A percentile compares a stretch with the other conserved stretches of the same genome.
Conservation (phyloP, 139 green algal species). For the Chlamydomonas sp. region DNA sequence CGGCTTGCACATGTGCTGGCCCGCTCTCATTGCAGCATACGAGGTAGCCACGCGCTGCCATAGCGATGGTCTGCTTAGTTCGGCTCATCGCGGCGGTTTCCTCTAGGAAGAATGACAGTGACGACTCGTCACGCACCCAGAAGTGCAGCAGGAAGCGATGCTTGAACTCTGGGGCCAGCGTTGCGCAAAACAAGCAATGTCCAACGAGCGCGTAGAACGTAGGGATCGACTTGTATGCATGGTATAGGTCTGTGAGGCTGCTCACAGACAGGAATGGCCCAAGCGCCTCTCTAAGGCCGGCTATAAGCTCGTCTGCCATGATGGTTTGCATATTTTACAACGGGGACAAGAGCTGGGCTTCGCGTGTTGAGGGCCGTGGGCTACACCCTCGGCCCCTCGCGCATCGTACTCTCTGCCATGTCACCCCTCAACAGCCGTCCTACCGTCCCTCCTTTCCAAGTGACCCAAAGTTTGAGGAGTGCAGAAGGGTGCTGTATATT, state of each 20-base stretch:
- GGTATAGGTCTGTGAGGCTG: background rate
- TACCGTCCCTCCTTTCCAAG: too few relatives aligned
- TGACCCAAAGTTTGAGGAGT: too few relatives aligned
- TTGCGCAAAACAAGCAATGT: slow-evolving; percentile 19
- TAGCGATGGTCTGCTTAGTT: too few relatives aligned
- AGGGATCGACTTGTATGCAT: slow-evolving; percentile 7
- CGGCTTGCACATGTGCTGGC: background rate
- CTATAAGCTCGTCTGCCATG: background rate
- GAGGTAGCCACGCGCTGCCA: too few relatives aligned
- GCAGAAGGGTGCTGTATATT: background rate
- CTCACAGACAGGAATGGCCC: background rate
- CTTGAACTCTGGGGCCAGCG: slow-evolving; percentile 22
- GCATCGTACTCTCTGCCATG: too few relatives aligned
- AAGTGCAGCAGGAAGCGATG: slow-evolving; percentile 33
- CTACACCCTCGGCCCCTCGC: too few relatives aligned
- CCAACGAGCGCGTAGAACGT: background rate
- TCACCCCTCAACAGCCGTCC: too few relatives aligned
- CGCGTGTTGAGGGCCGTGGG: too few relatives aligned
- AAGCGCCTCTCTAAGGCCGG: background rate
- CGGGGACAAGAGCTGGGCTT: background rate
- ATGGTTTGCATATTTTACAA: background rate
- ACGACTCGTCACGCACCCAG: slow-evolving; percentile 1
- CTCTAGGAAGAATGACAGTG: too few relatives aligned
- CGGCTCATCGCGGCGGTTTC: too few relatives aligned
- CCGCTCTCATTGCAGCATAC: too few relatives aligned